phyloP scores from a whole-genome alignment of 768 basidiomycete species.

The Tricholoma saponaceum region DNA sequence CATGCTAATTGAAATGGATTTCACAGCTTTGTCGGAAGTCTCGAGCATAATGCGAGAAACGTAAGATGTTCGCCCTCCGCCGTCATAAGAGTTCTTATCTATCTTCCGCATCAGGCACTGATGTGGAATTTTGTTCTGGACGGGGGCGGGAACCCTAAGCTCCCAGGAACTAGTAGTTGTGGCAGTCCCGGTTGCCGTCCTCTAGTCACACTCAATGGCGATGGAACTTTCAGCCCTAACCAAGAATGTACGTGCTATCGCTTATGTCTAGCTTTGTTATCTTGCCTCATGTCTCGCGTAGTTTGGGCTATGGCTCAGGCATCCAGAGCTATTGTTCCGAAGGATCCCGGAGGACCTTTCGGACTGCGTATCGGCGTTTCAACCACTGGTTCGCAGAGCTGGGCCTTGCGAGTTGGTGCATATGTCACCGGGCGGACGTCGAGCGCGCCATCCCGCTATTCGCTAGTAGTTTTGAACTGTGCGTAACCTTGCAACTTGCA shows the following conservation, averaged over 20 bases:
- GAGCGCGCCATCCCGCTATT: conserved; percentile 55
- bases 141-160: conserved; percentile 54
- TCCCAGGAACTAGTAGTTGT: conserved; percentile 64
- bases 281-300: conserved; percentile 15
- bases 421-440: conserved; percentile 56
- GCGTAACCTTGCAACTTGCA: conserved; percentile 9
- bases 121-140: conserved; percentile 80
- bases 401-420: conserved; percentile 62
- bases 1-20: background rate
- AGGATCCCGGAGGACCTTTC: conserved; percentile 63
- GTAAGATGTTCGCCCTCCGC: conserved; percentile 3
- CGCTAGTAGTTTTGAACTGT: conserved; percentile 74
- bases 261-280: background rate
- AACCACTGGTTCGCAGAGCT: conserved; percentile 51
- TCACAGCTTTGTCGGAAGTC: conserved; percentile 20
- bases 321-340: conserved; percentile 68
- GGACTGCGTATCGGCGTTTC: conserved; percentile 64
- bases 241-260: conserved; percentile 60
- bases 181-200: conserved; percentile 58
- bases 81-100: conserved; percentile 8
- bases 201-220: conserved; percentile 61
- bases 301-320: conserved; percentile 74
- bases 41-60: conserved; percentile 15
- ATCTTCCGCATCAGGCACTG: conserved; percentile 21
- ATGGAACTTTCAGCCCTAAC: conserved; percentile 60